Conservation (phyloP, 345 rosid genomes). For the Ceriops decandra region DNA sequence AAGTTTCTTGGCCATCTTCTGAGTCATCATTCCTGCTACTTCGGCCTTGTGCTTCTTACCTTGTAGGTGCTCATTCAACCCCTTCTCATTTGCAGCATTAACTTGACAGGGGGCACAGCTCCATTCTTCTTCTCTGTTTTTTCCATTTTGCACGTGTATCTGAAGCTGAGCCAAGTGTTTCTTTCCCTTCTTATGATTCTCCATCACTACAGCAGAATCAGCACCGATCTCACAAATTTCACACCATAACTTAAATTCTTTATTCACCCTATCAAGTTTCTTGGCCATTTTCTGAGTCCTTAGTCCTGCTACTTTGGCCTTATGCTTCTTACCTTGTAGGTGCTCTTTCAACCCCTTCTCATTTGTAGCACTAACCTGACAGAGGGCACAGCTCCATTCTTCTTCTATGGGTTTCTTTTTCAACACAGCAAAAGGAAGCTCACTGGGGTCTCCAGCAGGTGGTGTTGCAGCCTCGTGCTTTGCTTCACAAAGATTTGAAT, state of each 20-base stretch:
- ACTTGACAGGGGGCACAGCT: slow-evolving; percentile 33
- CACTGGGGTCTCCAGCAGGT: too few species aligned
- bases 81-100: slow-evolving; percentile 21
- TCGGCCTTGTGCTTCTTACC: slow-evolving; percentile 34
- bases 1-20: slow-evolving; percentile 1
- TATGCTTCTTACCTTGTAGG: slow-evolving; percentile 32
- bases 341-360: slow-evolving; percentile 28
- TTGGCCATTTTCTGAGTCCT: slow-evolving; percentile 6
- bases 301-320: slow-evolving; percentile 19
- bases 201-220: slow-evolving; percentile 32
- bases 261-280: slow-evolving; percentile 4
- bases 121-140: slow-evolving; percentile 22
- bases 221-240: slow-evolving; percentile 42
- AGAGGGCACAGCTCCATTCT: slow-evolving; percentile 38
- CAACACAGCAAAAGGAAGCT: too few species aligned
- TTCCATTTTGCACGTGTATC: slow-evolving; percentile 11
- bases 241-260: slow-evolving; percentile 46
- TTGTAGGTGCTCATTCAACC: slow-evolving; percentile 26
- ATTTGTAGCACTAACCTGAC: slow-evolving; percentile 26
- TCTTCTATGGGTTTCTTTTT: slow-evolving; percentile 14
- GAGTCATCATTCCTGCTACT: slow-evolving; percentile 11
- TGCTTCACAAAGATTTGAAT: too few species aligned
- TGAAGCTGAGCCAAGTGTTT: slow-evolving; percentile 37
- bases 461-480: too few species aligned
- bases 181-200: slow-evolving; percentile 35